phyloP scores from a whole-genome alignment of 2,329 filamentous ascomycete genomes.

The Aspergillus carbonarius region DNA sequence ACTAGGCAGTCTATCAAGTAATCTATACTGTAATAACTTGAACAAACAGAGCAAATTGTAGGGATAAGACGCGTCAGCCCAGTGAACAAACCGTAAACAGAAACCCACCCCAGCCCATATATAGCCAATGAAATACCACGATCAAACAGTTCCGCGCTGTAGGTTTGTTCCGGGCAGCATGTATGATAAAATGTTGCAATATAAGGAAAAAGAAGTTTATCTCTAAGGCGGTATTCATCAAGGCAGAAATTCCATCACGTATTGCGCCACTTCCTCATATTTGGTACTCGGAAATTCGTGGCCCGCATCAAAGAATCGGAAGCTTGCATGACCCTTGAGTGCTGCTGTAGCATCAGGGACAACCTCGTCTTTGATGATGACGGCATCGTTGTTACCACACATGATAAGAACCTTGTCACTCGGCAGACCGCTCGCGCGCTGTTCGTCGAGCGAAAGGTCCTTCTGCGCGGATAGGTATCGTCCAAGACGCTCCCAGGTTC shows the following conservation, averaged over 20 bases:
- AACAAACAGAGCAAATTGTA: neutral
- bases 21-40: neutral
- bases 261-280: conserved; percentile 58
- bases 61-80: neutral
- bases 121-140: too few species aligned
- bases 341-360: conserved; percentile 59
- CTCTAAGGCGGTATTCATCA: conserved; percentile 1
- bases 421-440: conserved; percentile 34
- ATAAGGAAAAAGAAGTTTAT: too few species aligned
- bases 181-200: too few species aligned
- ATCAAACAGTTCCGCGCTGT: too few species aligned
- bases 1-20: neutral
- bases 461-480: conserved; percentile 48
- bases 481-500: conserved; percentile 61
- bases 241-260: conserved; percentile 43
- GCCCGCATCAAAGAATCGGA: conserved; percentile 60
- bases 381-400: conserved; percentile 64
- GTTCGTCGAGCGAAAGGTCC: conserved; percentile 23
- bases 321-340: conserved; percentile 59
- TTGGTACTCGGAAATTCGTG: conserved; percentile 69
- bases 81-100: neutral
- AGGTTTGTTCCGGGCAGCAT: too few species aligned
- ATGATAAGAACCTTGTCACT: conserved; percentile 61
- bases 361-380: conserved; percentile 66
- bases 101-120: neutral